Conservation (phyloP, 139 green algal species). For the Yamagishiella unicocca region DNA sequence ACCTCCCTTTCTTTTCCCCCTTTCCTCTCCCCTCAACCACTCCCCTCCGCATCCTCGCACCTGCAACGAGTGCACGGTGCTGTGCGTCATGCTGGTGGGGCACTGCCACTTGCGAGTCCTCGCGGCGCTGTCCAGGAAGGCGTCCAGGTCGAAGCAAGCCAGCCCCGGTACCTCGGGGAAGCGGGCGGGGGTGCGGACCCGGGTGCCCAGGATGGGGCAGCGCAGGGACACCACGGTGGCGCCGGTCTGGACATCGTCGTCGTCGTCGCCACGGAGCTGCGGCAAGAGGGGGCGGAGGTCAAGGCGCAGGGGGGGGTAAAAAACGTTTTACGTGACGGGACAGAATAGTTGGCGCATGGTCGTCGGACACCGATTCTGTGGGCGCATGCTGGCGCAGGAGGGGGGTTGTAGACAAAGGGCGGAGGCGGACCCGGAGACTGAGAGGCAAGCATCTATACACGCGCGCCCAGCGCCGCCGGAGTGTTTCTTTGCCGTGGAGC, state of each 20-base stretch:
- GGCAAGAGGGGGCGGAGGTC: background rate
- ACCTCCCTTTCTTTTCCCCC: background rate
- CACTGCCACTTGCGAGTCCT: constrained; percentile 91
- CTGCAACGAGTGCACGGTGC: constrained; percentile 74
- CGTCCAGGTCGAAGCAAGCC: constrained; percentile 85
- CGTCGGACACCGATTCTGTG: too few relatives aligned
- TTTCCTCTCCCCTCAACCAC: background rate
- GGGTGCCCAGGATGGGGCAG: constrained; percentile 64
- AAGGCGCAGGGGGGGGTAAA: background rate
- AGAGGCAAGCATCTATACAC: too few relatives aligned
- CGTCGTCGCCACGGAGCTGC: constrained; percentile 39
- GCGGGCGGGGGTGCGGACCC: constrained; percentile 70
- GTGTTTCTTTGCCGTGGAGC: too few relatives aligned
- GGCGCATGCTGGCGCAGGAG: too few relatives aligned
- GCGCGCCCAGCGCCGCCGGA: too few relatives aligned
- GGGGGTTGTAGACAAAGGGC: too few relatives aligned
- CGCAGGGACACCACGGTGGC: constrained; percentile 70
- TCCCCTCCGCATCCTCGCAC: constrained; percentile 22
- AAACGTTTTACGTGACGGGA: too few relatives aligned
- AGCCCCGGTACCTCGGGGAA: constrained; percentile 63
- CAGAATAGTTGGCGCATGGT: too few relatives aligned
- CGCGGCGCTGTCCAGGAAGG: constrained; percentile 80
- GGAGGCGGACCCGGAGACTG: too few relatives aligned
- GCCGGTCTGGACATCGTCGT: constrained; percentile 58
- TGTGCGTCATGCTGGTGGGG: constrained; percentile 76